Evolutionary conservation across 2,329 filamentous ascomycete genomes (phyloP).

Genomic region (Tolypocladium guangdongense): DNA sequence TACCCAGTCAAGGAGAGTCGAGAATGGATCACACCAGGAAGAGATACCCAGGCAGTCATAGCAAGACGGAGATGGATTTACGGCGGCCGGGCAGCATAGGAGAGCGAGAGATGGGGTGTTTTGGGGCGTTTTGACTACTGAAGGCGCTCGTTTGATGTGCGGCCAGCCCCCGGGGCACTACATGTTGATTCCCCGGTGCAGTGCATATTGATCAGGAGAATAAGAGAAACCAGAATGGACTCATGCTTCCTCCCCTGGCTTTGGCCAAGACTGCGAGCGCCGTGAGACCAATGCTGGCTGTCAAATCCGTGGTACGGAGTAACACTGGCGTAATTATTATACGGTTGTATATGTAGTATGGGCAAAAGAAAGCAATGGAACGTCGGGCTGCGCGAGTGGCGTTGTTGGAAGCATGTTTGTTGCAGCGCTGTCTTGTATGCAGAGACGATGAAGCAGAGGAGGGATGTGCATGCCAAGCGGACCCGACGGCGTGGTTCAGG

Average conservation of each 20-base stretch:
- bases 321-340: too few species aligned
- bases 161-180: neutral
- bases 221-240: neutral
- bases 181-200: neutral
- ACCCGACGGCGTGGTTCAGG: neutral
- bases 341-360: neutral
- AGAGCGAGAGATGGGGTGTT: constrained; percentile 4
- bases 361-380: too few species aligned
- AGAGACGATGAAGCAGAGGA: neutral
- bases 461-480: neutral
- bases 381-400: neutral
- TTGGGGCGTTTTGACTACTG: constrained; percentile 1
- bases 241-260: too few species aligned
- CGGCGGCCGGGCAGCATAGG: constrained; percentile 1
- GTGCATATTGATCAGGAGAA: neutral
- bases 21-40: constrained; percentile 1
- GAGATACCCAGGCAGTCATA: constrained; percentile 6
- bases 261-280: neutral
- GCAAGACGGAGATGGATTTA: neutral
- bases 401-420: neutral
- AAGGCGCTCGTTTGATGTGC: neutral
- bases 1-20: constrained; percentile 1
- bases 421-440: neutral
- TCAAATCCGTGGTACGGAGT: too few species aligned
- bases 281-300: neutral